phyloP scores from a whole-genome alignment of 768 basidiomycete genomes.

The Phylloporus rhodoxanthus region DNA sequence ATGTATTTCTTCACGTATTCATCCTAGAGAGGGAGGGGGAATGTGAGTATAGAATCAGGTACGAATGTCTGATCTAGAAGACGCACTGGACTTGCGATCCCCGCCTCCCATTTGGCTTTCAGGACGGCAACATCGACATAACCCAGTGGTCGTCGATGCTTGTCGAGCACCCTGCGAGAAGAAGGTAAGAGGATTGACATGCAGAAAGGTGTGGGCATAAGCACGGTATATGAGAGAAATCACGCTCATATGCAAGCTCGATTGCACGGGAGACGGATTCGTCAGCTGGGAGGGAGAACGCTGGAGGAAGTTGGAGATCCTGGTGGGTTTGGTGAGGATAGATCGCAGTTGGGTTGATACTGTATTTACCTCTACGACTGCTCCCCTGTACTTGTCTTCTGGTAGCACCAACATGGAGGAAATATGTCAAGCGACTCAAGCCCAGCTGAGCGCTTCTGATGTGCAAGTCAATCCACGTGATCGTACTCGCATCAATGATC shows the following conservation, averaged over 20 bases:
- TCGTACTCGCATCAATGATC: background rate
- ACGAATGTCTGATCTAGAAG: background rate
- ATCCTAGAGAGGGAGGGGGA: constrained; percentile 35
- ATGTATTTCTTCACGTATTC: constrained; percentile 69
- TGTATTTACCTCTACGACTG: constrained; percentile 75
- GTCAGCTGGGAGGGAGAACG: constrained; percentile 69
- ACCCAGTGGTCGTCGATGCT: constrained; percentile 67
- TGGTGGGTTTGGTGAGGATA: constrained; percentile 1
- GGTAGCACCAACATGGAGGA: constrained; percentile 7
- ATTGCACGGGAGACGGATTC: constrained; percentile 73
- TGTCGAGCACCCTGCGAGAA: constrained; percentile 61
- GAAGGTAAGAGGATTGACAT: background rate
- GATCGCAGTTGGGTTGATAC: background rate
- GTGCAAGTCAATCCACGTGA: background rate
- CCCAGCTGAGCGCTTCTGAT: background rate
- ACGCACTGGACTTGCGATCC: constrained; percentile 64
- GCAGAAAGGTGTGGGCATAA: constrained; percentile 11
- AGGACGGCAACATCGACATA: constrained; percentile 75
- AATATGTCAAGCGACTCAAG: background rate
- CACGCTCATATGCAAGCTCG: constrained; percentile 86
- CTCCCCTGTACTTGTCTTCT: constrained; percentile 71
- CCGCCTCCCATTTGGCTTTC: constrained; percentile 75
- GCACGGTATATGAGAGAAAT: constrained; percentile 92
- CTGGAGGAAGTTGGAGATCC: constrained; percentile 79
- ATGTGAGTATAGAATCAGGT: background rate